Evolutionary conservation across 495 filamentous ascomycete genomes (phyloP).

Genomic region (Haplographium delicatum): DNA sequence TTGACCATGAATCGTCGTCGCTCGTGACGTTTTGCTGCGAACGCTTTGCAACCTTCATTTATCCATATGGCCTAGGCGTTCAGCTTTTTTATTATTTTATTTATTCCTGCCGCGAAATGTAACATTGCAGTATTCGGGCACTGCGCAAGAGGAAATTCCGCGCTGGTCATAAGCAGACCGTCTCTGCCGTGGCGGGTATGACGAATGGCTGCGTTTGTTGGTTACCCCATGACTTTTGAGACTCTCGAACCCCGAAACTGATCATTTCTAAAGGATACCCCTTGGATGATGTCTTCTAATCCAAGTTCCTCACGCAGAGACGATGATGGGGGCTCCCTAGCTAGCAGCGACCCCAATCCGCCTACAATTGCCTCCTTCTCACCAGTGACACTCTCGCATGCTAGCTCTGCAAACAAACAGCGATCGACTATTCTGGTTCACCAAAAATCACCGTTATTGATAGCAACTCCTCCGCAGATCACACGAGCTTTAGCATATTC

Average conservation of each 20-base stretch:
- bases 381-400: slow-evolving; percentile 66
- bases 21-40: no score
- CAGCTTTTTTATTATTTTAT: no score
- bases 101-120: no score
- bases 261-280: slow-evolving; percentile 22
- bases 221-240: slow-evolving; percentile 14
- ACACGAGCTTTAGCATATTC: slow-evolving; percentile 90
- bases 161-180: no score
- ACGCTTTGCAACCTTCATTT: no score
- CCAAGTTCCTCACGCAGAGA: slow-evolving; percentile 17
- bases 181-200: no score
- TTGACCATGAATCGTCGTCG: no score
- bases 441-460: slow-evolving; percentile 88
- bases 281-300: slow-evolving; percentile 28
- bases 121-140: no score
- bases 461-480: slow-evolving; percentile 89
- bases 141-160: no score
- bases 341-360: slow-evolving; percentile 48
- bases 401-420: slow-evolving; percentile 64
- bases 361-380: slow-evolving; percentile 84
- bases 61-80: no score
- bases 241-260: background rate
- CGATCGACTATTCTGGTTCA: slow-evolving; percentile 91
- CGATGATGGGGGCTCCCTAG: slow-evolving; percentile 16
- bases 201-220: slow-evolving; percentile 21